Percentiles rank a stretch among this genome's conserved stretches.
Conservation (phyloP, 2,329 filamentous ascomycete genomes). For the Metarhizium album region DNA sequence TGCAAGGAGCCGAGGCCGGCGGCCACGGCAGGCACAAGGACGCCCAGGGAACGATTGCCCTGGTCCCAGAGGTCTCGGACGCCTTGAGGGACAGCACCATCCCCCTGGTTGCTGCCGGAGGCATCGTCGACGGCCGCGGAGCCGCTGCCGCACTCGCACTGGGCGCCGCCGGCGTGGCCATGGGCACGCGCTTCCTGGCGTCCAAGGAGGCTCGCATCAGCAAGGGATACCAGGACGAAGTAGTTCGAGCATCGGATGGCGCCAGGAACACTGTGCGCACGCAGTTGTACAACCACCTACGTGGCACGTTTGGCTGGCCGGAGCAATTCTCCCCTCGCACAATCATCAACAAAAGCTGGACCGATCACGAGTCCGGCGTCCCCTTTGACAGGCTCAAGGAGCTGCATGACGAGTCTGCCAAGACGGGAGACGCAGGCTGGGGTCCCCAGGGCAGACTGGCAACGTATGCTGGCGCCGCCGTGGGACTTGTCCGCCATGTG, state of each 20-base stretch:
- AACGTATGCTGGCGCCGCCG: conserved; percentile 36
- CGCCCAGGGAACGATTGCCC: conserved; percentile 32
- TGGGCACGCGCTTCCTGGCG: conserved; percentile 57
- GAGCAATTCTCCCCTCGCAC: conserved; percentile 28
- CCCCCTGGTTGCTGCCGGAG: conserved; percentile 39
- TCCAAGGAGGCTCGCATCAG: conserved; percentile 27
- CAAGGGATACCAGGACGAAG: conserved; percentile 30
- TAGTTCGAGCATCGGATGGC: conserved; percentile 29
- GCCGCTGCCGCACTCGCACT: conserved; percentile 37
- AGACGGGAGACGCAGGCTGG: conserved; percentile 33
- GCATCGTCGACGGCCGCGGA: conserved; percentile 40
- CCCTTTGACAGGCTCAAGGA: conserved; percentile 34
- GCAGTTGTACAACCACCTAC: conserved; percentile 32
- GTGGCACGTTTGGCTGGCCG: conserved; percentile 33
- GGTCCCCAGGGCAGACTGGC: conserved; percentile 35
- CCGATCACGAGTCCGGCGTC: conserved; percentile 23
- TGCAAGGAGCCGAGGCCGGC: conserved; percentile 43
- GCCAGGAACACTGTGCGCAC: conserved; percentile 29
- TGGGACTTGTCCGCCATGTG: conserved; percentile 33
- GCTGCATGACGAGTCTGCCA: conserved; percentile 28
- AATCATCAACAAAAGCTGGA: conserved; percentile 27
- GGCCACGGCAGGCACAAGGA: conserved; percentile 37
- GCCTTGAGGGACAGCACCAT: conserved; percentile 24
- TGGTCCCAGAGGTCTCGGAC: conserved; percentile 40
- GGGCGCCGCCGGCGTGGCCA: conserved; percentile 41